Conservation (phyloP, 305 asterid species). For the Caryopteris hybrid region DNA sequence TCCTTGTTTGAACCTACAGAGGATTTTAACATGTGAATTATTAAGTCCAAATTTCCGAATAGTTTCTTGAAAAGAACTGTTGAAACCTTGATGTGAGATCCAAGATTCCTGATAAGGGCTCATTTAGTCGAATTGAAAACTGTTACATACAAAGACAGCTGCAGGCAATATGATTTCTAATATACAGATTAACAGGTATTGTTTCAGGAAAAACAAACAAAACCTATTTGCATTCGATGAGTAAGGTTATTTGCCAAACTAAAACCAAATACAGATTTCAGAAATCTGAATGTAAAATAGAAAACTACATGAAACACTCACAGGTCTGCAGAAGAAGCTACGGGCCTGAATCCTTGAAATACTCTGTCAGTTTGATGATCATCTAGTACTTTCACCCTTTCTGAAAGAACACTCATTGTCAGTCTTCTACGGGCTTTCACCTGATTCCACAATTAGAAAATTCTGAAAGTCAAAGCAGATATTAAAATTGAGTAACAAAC, state of each 20-base stretch:
- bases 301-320: constrained; percentile 29
- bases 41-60: background rate
- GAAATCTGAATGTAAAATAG: constrained; percentile 16
- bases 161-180: background rate
- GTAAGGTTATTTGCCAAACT: constrained; percentile 1
- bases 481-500: constrained; percentile 7
- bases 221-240: background rate
- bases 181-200: background rate
- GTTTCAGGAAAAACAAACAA: background rate
- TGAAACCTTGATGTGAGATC: background rate
- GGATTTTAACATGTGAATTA: background rate
- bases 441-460: constrained; percentile 29
- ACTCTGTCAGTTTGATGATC: constrained; percentile 53
- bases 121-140: background rate
- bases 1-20: background rate
- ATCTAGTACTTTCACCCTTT: constrained; percentile 68
- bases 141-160: background rate
- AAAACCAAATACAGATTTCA: constrained; percentile 1
- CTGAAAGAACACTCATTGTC: constrained; percentile 57
- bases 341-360: constrained; percentile 69
- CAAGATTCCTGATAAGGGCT: background rate
- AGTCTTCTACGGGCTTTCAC: constrained; percentile 44
- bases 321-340: constrained; percentile 57
- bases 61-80: background rate
- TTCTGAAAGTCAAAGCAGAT: constrained; percentile 6